Evolutionary conservation across 345 rosid species (phyloP).

Genomic region (Lepidium aucheri): DNA sequence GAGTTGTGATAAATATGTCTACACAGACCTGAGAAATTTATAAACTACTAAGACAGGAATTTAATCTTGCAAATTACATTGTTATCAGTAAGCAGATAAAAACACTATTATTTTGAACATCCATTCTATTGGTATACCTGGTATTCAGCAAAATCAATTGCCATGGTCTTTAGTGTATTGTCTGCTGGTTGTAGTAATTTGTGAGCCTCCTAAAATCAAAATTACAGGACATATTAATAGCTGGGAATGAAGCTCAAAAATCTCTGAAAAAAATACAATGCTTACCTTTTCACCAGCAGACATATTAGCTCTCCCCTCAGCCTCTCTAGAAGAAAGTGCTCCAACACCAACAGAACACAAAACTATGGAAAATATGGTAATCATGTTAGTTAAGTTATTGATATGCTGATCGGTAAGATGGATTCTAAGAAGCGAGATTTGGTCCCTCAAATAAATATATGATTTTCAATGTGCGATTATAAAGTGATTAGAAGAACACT

Average conservation of each 20-base stretch:
- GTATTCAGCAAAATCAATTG: conserved; percentile 87
- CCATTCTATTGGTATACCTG: conserved; percentile 41
- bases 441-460: not conserved
- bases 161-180: conserved; percentile 78
- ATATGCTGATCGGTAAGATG: not conserved
- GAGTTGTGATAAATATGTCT: conserved; percentile 77
- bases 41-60: not conserved
- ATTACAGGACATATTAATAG: not conserved
- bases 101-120: not conserved
- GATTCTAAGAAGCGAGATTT: not conserved
- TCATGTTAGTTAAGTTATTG: not conserved
- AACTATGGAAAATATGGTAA: conserved; percentile 34
- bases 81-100: not conserved
- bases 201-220: conserved; percentile 64
- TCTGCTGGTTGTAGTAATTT: conserved; percentile 85
- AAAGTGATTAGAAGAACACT: not conserved
- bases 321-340: conserved; percentile 87
- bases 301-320: conserved; percentile 81
- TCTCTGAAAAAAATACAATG: not conserved
- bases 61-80: not conserved
- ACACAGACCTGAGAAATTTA: conserved; percentile 65
- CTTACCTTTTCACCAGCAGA: conserved; percentile 81
- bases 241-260: not conserved
- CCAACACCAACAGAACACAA: conserved; percentile 87
- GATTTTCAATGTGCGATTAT: not conserved